phyloP scores from a whole-genome alignment of 2,329 filamentous ascomycete genomes.

The Botrytis aclada region DNA sequence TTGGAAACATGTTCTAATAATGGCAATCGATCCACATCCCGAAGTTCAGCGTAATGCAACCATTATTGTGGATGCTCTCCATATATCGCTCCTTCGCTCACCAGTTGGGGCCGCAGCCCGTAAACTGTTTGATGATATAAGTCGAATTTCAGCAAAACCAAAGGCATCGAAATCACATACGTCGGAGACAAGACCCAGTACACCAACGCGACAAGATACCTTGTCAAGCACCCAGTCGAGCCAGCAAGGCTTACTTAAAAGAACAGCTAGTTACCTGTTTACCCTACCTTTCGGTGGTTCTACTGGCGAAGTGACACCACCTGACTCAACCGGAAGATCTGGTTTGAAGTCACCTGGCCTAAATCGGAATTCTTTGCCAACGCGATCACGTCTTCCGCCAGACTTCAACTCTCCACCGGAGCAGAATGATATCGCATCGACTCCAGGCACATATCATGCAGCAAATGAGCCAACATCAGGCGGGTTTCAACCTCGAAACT shows the following conservation, averaged over 20 bases:
- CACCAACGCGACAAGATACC: slow-evolving; percentile 34
- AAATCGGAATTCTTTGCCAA: slow-evolving; percentile 32
- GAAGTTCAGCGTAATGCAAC: slow-evolving; percentile 85
- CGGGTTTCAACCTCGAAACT: slow-evolving; percentile 63
- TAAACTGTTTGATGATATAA: slow-evolving; percentile 70
- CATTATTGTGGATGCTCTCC: slow-evolving; percentile 81
- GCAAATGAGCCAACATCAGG: slow-evolving; percentile 78
- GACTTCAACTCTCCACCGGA: slow-evolving; percentile 67
- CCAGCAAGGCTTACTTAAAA: slow-evolving; percentile 57
- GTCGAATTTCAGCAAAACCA: slow-evolving; percentile 49
- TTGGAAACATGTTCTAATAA: slow-evolving; percentile 88
- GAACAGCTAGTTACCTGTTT: slow-evolving; percentile 63
- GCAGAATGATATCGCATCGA: slow-evolving; percentile 65
- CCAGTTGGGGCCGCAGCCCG: slow-evolving; percentile 69
- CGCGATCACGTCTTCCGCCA: slow-evolving; percentile 47
- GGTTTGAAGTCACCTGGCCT: slow-evolving; percentile 31
- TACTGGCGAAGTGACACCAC: slow-evolving; percentile 33
- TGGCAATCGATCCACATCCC: slow-evolving; percentile 91
- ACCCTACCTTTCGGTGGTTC: slow-evolving; percentile 49
- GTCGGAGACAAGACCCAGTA: slow-evolving; percentile 33
- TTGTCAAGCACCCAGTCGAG: slow-evolving; percentile 44
- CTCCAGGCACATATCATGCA: slow-evolving; percentile 69
- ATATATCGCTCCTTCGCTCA: slow-evolving; percentile 74
- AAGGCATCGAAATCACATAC: slow-evolving; percentile 39
- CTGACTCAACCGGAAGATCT: slow-evolving; percentile 26